Evolutionary conservation across 2,329 filamentous ascomycete genomes (phyloP).

Genomic region (Neurospora sp.): DNA sequence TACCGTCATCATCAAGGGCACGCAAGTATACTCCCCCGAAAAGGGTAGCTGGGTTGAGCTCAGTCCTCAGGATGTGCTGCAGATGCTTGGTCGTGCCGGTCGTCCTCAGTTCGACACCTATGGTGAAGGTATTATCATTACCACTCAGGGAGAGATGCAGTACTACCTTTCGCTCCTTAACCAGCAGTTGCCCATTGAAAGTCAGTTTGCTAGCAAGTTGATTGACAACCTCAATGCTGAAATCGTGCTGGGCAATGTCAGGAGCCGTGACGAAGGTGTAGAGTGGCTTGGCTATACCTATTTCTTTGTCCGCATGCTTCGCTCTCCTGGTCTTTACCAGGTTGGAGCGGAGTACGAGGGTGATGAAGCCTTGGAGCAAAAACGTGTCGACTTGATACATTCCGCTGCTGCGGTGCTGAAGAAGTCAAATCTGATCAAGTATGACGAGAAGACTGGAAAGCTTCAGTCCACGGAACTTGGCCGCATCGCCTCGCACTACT

Average conservation of each 20-base stretch:
- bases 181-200: constrained; percentile 94
- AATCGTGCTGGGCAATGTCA: constrained; percentile 86
- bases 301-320: constrained; percentile 93
- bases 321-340: constrained; percentile 88
- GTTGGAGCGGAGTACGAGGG: constrained; percentile 94
- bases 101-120: constrained; percentile 96
- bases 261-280: constrained; percentile 89
- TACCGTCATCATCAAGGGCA: constrained; percentile 98
- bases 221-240: constrained; percentile 97
- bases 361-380: constrained; percentile 85
- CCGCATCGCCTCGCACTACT: constrained; percentile 94
- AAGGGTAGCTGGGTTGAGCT: constrained; percentile 98
- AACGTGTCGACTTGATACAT: constrained; percentile 93
- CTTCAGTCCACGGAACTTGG: constrained; percentile 89
- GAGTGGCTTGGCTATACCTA: constrained; percentile 99
- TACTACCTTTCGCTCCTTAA: constrained; percentile 97
- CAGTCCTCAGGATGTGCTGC: constrained; percentile 92
- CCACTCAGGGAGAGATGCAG: constrained; percentile 86
- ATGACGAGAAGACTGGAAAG: constrained; percentile 86
- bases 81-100: constrained; percentile 97
- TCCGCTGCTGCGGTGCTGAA: constrained; percentile 83
- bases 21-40: constrained; percentile 94
- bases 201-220: constrained; percentile 84
- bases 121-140: constrained; percentile 98
- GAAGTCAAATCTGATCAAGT: constrained; percentile 82